These are phyloP conservation scores for Stagonosporopsis vannaccii DNA, from an alignment of 2,329 filamentous ascomycete genomes.

Conservation along the genomic window DNA sequence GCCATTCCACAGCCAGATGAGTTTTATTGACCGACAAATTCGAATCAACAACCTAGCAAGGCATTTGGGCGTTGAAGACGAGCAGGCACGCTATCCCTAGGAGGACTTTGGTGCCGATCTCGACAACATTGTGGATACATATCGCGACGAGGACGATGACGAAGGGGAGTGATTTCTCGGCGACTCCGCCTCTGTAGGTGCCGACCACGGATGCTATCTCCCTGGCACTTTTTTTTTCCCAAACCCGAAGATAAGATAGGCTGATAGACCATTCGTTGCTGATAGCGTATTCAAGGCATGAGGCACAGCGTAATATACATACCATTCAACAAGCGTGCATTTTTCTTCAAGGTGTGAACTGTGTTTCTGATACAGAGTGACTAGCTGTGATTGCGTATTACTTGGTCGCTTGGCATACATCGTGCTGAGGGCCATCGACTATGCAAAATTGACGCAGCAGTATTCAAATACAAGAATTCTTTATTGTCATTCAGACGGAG, in stretches of 20 bases:
- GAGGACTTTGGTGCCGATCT: conserved; percentile 14
- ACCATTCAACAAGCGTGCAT: too few species aligned
- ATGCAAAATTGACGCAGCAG: too few species aligned
- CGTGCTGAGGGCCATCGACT: too few species aligned
- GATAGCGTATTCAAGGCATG: background rate
- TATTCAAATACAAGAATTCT: too few species aligned
- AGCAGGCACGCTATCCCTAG: conserved; percentile 2
- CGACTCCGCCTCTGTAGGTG: background rate
- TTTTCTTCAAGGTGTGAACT: too few species aligned
- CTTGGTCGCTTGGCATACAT: too few species aligned
- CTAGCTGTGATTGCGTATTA: too few species aligned
- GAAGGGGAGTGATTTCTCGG: background rate
- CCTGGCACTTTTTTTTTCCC: background rate
- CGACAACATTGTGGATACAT: conserved; percentile 2
- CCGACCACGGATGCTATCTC: background rate
- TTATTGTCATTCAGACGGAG: background rate
- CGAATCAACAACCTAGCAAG: background rate
- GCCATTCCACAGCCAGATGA: conserved; percentile 1
- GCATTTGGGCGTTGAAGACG: background rate
- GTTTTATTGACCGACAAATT: background rate
- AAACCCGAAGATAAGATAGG: conserved; percentile 2
- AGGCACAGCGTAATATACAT: conserved; percentile 3
- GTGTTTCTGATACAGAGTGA: too few species aligned
- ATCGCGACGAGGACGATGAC: background rate
- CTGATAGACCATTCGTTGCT: background rate